phyloP scores from a whole-genome alignment of 345 rosid genomes.

The Fremontodendron californicum region DNA sequence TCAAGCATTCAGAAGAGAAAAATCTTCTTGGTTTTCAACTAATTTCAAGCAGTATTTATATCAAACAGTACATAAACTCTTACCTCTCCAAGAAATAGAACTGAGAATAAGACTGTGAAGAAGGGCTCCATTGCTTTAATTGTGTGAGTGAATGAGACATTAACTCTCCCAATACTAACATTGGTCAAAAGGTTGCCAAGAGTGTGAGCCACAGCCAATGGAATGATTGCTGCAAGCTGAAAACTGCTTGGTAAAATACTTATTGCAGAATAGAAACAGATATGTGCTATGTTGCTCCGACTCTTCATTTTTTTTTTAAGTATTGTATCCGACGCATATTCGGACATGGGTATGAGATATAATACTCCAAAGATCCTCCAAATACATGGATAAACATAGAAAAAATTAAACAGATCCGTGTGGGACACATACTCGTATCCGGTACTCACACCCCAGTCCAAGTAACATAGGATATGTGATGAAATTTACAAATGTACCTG shows the following conservation, averaged over 20 bases:
- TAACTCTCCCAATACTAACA: conserved; percentile 68
- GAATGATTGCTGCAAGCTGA: conserved; percentile 63
- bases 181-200: conserved; percentile 83
- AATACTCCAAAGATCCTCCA: no score
- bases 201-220: conserved; percentile 73
- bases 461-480: no score
- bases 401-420: no score
- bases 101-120: conserved; percentile 72
- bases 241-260: conserved; percentile 7
- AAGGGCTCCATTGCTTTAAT: conserved; percentile 94
- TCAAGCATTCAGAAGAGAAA: neutral
- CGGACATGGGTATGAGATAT: no score
- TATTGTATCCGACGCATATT: no score
- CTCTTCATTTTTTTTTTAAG: no score
- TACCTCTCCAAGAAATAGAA: conserved; percentile 69
- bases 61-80: neutral
- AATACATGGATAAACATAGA: no score
- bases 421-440: no score
- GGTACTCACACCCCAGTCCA: no score
- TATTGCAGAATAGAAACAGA: neutral
- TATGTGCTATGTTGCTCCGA: no score
- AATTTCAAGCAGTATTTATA: neutral
- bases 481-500: conserved; percentile 40
- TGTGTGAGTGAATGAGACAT: conserved; percentile 91
- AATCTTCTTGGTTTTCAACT: neutral